Evolutionary conservation across 2,329 filamentous ascomycete genomes (phyloP), one percentile per base, ranked within the genome.

Genomic region (Aspergillus fumigatus): DNA sequence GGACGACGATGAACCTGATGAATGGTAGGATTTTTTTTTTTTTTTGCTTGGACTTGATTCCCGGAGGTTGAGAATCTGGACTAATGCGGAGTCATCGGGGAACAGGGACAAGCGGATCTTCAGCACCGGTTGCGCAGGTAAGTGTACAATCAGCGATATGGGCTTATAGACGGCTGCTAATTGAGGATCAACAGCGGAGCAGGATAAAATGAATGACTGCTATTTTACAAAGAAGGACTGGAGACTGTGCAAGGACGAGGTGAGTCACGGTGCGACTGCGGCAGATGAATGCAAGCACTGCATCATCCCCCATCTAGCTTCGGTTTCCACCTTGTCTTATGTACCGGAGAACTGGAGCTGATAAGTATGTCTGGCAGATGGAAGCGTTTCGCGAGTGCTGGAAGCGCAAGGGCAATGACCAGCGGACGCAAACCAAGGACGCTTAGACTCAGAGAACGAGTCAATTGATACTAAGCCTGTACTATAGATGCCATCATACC

Each of bases 141-240:
- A 70, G 78, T 57, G 14, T 45, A 43, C 9, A 29, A 40, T 14
- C 10, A 11, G 6, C 9, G 11, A 8, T 9, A 26, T 26, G 3
- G 11, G 21, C 3, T 19, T 11, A 32, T 23, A 10, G 23, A 45
- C 25, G 6, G 17, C 52, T n/a, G 6, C 53, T 26, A 32, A 47
- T 53, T 65, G 40, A 59, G 27, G 17, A 23, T 50, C 2, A 38
- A 48, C 63, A 97, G 93, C 85, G 23, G 93, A 97, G 70, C 96
- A 97, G 69, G 79, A 84, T 53, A 92, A 86, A 69, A 84, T 99
- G 86, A 97, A 92, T 38, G 90, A 97, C 73, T 99, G 94, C 76
- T 96, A 95, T 74, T 96, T 85, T 70, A 91, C 93, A 54, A 96
- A 92, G 82, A 96, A 92, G 73, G 94, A 99, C 72, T 99, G 94